Percentiles rank a stretch among this genome's conserved stretches.
Evolutionary conservation across 169 alveolate genomes (phyloP).

Genomic region (Cryptosporidium meleagridis): DNA sequence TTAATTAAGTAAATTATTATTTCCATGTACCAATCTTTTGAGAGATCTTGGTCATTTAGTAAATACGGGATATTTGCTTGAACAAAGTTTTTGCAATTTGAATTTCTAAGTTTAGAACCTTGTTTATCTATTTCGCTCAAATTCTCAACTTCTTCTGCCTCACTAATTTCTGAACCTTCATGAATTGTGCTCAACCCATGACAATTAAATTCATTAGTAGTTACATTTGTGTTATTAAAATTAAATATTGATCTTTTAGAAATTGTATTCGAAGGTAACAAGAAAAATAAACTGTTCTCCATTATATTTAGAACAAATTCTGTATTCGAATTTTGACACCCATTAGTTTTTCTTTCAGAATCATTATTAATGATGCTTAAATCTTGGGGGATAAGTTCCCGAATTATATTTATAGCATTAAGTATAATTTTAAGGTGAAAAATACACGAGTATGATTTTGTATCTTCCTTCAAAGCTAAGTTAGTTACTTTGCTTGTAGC

Average conservation of each 20-base stretch:
- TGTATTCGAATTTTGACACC: neutral
- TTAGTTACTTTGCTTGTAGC: neutral
- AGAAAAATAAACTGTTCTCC: slow-evolving; percentile 33
- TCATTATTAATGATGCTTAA: neutral
- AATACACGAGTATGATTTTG: slow-evolving; percentile 13
- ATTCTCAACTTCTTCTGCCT: slow-evolving; percentile 59
- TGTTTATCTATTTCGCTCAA: slow-evolving; percentile 1
- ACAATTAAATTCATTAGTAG: neutral
- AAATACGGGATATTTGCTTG: neutral
- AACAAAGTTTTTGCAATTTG: neutral
- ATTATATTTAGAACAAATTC: slow-evolving; percentile 27
- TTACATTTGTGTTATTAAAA: neutral
- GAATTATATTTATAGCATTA: slow-evolving; percentile 9
- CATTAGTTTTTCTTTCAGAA: neutral
- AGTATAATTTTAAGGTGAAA: slow-evolving; percentile 42
- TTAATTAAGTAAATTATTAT: slow-evolving; percentile 20
- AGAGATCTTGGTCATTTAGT: slow-evolving; percentile 24
- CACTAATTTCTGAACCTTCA: slow-evolving; percentile 34
- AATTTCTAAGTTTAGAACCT: neutral
- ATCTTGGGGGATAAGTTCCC: slow-evolving; percentile 4
- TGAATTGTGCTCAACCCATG: slow-evolving; percentile 1
- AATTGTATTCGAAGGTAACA: slow-evolving; percentile 63
- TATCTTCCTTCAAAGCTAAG: slow-evolving; percentile 24
- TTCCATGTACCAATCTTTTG: slow-evolving; percentile 52
- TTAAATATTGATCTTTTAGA: slow-evolving; percentile 40